Base-by-base conservation (phyloP, 176 grass and related monocot species). In the Ananas comosus region DNA sequence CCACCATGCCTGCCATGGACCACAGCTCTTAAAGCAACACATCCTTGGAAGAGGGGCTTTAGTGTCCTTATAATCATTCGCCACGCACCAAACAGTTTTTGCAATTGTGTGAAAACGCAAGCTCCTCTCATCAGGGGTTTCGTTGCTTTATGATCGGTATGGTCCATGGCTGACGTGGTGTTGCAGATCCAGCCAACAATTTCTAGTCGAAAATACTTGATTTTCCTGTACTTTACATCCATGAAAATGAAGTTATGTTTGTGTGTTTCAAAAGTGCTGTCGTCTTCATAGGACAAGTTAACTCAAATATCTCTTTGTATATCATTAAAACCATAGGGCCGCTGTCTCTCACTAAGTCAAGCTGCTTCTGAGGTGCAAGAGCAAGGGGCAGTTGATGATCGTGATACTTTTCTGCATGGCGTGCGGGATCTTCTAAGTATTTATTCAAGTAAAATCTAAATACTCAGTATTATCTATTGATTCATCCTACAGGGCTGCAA, bases 311-410 rank as follows among this genome's bases (percentile, higher is more conserved):
- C 79, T 76, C 65, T 13, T 61, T 12, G n/a, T n/a, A 9, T 61
- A n/a, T 3, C 7, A 18, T 61, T 61, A 61, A 61, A 29, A 65
- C 29, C 73, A 57, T 67, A 92, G 93, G 93, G 81, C 49, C 76
- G 66, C 33, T 92, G 85, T 63, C 79, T 89, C 51, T 81, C 76
- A 73, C 81, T 96, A 75, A 66, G 82, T 83, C 86, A 87, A 90
- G 76, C 76, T 48, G 74, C 77, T 48, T 87, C 78, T 29, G 82
- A 83, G 73, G 74, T 83, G 50, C 80, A 85, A 85, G 89, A 92
- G 76, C 86, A 92, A 83, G 93, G 93, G 42, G 80, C 86, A 74
- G 74, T 97, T 78, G 86, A 97, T 76, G 93, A 97, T 25, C 74
- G 79, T 21, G 93, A 92, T 84, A 85, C 76, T 49, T 87, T 87